phyloP scores from a whole-genome alignment of 2,329 filamentous ascomycete genomes.

The Penicillium fuscoglaucum region DNA sequence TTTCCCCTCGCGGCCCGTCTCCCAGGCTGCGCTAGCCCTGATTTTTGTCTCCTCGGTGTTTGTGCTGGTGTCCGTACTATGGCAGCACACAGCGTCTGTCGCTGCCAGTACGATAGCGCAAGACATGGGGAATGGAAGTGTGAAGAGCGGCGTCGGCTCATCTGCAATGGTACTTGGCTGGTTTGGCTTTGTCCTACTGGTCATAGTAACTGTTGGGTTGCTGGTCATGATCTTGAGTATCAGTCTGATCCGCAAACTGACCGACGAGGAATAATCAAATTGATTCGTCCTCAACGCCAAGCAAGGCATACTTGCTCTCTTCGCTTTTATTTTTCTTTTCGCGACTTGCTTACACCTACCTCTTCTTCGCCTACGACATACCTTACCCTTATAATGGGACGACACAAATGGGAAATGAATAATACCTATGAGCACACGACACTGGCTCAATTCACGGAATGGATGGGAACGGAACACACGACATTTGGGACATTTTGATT shows the following conservation, averaged over 20 bases:
- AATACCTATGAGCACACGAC: slow-evolving; percentile 23
- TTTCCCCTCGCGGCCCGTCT: slow-evolving; percentile 88
- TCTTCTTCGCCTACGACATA: slow-evolving; percentile 13
- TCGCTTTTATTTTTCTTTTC: slow-evolving; percentile 15
- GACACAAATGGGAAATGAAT: slow-evolving; percentile 30
- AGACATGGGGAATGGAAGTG: slow-evolving; percentile 86
- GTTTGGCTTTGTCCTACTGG: slow-evolving; percentile 92
- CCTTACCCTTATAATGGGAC: slow-evolving; percentile 19
- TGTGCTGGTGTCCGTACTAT: slow-evolving; percentile 62
- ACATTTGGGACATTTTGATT: slow-evolving; percentile 18
- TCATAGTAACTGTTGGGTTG: slow-evolving; percentile 91
- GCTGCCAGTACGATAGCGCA: slow-evolving; percentile 91
- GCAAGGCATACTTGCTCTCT: neutral
- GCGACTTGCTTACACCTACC: slow-evolving; percentile 7
- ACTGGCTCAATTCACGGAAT: slow-evolving; percentile 16
- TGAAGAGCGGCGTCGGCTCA: slow-evolving; percentile 84
- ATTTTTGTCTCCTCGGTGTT: slow-evolving; percentile 74
- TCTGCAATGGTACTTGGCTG: slow-evolving; percentile 96
- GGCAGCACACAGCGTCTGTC: slow-evolving; percentile 86
- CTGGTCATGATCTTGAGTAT: slow-evolving; percentile 97
- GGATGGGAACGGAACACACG: slow-evolving; percentile 21
- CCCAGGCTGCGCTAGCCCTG: slow-evolving; percentile 87
- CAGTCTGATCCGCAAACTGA: slow-evolving; percentile 66
- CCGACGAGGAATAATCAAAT: slow-evolving; percentile 41
- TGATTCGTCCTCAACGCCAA: neutral